Evolutionary conservation across 257 asterid species (phyloP).

Genomic region (Ligustrum vulgare): DNA sequence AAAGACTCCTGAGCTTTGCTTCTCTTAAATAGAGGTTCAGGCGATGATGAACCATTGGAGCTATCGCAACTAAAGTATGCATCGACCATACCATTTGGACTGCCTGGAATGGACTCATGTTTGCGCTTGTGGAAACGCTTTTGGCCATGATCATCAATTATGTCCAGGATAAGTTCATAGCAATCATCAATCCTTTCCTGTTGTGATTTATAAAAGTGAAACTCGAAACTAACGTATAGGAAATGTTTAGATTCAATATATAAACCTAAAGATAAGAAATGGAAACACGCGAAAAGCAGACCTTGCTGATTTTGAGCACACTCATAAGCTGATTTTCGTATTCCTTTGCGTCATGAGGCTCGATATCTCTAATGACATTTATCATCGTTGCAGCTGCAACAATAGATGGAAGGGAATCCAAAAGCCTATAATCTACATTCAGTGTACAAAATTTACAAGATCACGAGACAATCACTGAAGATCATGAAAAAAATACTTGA

Average conservation of each 20-base stretch:
- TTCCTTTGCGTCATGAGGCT: conserved; percentile 26
- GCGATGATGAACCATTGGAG: conserved; percentile 42
- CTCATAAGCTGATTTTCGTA: conserved; percentile 33
- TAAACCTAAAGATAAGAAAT: background rate
- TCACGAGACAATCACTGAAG: background rate
- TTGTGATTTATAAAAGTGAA: background rate
- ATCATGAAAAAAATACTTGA: background rate
- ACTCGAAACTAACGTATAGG: background rate
- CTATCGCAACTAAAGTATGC: conserved; percentile 46
- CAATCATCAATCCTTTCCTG: conserved; percentile 41
- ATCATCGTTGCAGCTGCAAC: conserved; percentile 43
- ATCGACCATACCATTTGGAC: conserved; percentile 49
- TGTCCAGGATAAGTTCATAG: conserved; percentile 31
- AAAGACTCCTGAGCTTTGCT: conserved; percentile 41
- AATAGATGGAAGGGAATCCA: conserved; percentile 46
- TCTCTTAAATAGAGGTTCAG: conserved; percentile 37
- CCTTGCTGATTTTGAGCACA: conserved; percentile 39
- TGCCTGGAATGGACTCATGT: conserved; percentile 31
- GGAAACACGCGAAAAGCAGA: conserved; percentile 13
- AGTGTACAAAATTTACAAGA: background rate
- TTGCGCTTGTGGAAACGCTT: conserved; percentile 34
- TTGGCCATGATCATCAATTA: conserved; percentile 21
- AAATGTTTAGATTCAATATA: background rate
- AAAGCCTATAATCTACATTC: conserved; percentile 37
- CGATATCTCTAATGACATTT: conserved; percentile 29